Base-by-base conservation (phyloP, 108 stramenopile species). In the Nitzschia putrida region DNA sequence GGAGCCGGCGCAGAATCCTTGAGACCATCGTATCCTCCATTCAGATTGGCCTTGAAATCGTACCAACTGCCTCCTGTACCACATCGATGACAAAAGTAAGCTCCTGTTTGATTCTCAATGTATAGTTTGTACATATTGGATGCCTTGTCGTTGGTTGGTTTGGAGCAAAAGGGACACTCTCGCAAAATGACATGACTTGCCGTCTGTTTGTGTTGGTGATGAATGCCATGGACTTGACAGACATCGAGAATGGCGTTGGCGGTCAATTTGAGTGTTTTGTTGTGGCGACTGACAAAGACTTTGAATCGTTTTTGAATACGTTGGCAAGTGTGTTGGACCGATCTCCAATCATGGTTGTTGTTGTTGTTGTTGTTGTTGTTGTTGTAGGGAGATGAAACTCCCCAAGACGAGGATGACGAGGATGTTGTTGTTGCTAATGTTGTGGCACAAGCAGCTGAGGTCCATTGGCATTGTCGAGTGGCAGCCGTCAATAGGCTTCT, bases 81-180 rank as follows among this genome's bases (percentile, higher is more conserved):
- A 70, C 97, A 97, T 23, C 97, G 85, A 80, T 96, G 95, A 79
- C 97, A 97, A 71, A 92, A 95, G 68, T 87, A 97, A 2, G 93
- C 92, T n/a, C 95, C 97, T 12, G 80, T 77, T 0, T 77, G 78
- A 16, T 76, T 78, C 34, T 73, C 52, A 0, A 95, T 64, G 51
- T 92, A 92, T 24, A 88, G 66, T 68, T 95, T 95, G 80, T 83
- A 89, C 5, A 69, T 22, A 53, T 95, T 95, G 51, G 76, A 75
- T 9, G 78, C 57, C 25, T 90, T 84, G 9, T 66, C 76, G 0
- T 66, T 56, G 34, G 93, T 95, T 3, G 89, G 89, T 75, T 90
- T 94, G 64, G 64, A 38, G 54, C 93, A 95, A 57, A 95, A 89
- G 53, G 87, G 87, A 68, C 93, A 95, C 76, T 90, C 85, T 43